A percentile compares a stretch with the other conserved stretches of the same genome.
Evolutionary conservation across 768 basidiomycete genomes (phyloP).

Genomic region (Kwoniella pini): DNA sequence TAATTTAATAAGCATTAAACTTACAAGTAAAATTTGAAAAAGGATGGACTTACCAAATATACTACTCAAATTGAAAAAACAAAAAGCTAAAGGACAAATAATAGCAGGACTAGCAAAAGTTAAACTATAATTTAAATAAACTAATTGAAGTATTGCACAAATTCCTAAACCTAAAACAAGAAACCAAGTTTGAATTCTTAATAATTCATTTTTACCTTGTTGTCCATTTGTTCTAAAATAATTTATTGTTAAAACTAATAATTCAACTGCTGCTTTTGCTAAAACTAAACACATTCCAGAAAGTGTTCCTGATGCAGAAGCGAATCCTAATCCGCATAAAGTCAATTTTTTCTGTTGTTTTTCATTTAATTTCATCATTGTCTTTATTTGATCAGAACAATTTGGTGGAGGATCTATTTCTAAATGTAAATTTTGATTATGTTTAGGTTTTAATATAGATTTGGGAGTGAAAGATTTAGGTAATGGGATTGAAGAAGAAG

Average conservation of each 20-base stretch:
- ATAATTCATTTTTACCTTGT: slow-evolving; percentile 53
- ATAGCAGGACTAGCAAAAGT: slow-evolving; percentile 79
- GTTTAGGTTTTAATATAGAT: no score
- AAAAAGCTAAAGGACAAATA: slow-evolving; percentile 91
- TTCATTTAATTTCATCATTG: background rate
- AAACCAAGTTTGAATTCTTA: slow-evolving; percentile 63
- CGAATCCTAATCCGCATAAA: slow-evolving; percentile 77
- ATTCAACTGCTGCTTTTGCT: slow-evolving; percentile 89
- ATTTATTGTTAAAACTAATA: slow-evolving; percentile 73
- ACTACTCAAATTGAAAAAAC: slow-evolving; percentile 89
- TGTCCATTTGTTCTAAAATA: slow-evolving; percentile 41
- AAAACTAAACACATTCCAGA: slow-evolving; percentile 91
- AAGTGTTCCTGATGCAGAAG: slow-evolving; percentile 81
- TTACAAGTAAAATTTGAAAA: background rate
- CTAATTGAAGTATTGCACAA: slow-evolving; percentile 72
- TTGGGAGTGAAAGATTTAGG: background rate
- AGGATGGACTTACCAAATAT: slow-evolving; percentile 68
- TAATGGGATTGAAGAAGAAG: slow-evolving; percentile 9
- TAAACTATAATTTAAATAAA: slow-evolving; percentile 58
- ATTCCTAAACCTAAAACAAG: slow-evolving; percentile 69
- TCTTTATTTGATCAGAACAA: background rate
- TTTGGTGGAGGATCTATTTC: background rate
- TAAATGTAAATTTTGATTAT: background rate
- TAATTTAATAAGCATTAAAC: background rate
- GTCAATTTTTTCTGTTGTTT: slow-evolving; percentile 60